A percentile compares a stretch with the other conserved stretches of the same genome.
These are phyloP conservation scores for Cucumis sativus DNA, from an alignment of 306 rosid species.

Conservation along the genomic window DNA sequence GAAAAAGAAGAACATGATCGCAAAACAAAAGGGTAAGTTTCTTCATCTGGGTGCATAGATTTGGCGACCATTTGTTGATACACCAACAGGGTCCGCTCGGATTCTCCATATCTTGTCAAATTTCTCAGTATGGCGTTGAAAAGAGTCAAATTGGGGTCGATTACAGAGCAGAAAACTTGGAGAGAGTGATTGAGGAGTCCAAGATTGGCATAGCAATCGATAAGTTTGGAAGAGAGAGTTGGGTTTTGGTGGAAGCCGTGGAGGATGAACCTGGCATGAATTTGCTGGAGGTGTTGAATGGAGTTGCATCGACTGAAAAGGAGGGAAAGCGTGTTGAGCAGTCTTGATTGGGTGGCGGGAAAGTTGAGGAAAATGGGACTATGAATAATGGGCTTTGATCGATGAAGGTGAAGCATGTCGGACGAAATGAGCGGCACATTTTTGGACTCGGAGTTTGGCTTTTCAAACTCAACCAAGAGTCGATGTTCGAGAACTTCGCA, in stretches of 20 bases:
- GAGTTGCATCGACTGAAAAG: slow-evolving; percentile 46
- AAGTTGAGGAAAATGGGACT: slow-evolving; percentile 2
- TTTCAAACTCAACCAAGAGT: background rate
- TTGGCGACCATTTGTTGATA: slow-evolving; percentile 41
- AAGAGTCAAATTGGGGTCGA: slow-evolving; percentile 26
- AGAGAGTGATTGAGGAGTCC: slow-evolving; percentile 29
- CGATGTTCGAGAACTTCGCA: background rate
- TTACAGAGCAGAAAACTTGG: slow-evolving; percentile 27
- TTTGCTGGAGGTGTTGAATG: slow-evolving; percentile 40
- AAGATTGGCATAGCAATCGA: slow-evolving; percentile 43
- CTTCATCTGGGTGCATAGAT: slow-evolving; percentile 35
- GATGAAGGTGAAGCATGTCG: slow-evolving; percentile 21
- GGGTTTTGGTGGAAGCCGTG: slow-evolving; percentile 62
- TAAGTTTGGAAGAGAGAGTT: slow-evolving; percentile 39
- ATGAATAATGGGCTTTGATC: slow-evolving; percentile 7
- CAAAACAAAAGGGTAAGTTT: slow-evolving; percentile 31
- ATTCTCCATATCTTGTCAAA: slow-evolving; percentile 26
- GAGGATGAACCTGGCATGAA: slow-evolving; percentile 61
- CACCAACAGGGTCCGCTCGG: slow-evolving; percentile 26
- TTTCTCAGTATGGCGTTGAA: slow-evolving; percentile 27
- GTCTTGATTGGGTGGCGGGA: slow-evolving; percentile 29
- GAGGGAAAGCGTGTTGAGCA: slow-evolving; percentile 27
- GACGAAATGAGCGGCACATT: background rate
- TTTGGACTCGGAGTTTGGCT: background rate
- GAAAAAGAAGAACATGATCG: slow-evolving; percentile 26